phyloP scores from a whole-genome alignment of 2,329 filamentous ascomycete genomes.

The Neocucurbitaria cava region DNA sequence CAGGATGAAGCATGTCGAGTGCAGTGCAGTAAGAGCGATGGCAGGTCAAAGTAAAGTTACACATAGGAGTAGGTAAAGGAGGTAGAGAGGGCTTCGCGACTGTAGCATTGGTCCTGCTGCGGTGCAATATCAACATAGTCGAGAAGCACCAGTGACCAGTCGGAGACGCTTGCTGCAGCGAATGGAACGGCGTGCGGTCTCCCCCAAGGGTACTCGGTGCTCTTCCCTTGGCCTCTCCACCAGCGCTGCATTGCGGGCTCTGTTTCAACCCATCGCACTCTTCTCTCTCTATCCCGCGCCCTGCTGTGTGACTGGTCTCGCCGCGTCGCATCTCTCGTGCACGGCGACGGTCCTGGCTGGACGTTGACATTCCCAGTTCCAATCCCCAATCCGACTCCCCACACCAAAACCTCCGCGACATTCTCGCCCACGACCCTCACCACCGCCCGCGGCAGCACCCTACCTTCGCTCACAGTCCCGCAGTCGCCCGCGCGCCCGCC shows the following conservation, averaged over 20 bases:
- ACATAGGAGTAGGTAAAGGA: no score
- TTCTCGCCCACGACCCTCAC: conserved; percentile 12
- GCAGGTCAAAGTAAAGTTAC: no score
- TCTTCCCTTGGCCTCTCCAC: conserved; percentile 3
- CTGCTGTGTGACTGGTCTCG: not conserved
- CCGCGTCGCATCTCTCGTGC: conserved; percentile 7
- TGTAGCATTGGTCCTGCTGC: not conserved
- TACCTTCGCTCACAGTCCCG: conserved; percentile 25
- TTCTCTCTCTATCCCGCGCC: not conserved
- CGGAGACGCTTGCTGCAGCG: conserved; percentile 31
- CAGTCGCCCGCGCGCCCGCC: conserved; percentile 15
- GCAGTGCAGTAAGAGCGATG: no score
- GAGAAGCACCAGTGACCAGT: conserved; percentile 27
- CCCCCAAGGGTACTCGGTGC: conserved; percentile 8
- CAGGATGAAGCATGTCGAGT: no score
- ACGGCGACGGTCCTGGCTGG: conserved; percentile 1
- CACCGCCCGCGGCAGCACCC: conserved; percentile 15
- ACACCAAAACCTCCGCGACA: conserved; percentile 20
- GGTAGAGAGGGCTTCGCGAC: not conserved
- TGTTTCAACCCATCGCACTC: conserved; percentile 2
- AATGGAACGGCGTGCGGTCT: conserved; percentile 20
- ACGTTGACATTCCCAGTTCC: conserved; percentile 10
- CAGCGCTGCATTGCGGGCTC: conserved; percentile 1
- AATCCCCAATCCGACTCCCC: conserved; percentile 22
- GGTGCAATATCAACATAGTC: not conserved